phyloP scores from a whole-genome alignment of 495 filamentous ascomycete species.

The Penicillium lividum region DNA sequence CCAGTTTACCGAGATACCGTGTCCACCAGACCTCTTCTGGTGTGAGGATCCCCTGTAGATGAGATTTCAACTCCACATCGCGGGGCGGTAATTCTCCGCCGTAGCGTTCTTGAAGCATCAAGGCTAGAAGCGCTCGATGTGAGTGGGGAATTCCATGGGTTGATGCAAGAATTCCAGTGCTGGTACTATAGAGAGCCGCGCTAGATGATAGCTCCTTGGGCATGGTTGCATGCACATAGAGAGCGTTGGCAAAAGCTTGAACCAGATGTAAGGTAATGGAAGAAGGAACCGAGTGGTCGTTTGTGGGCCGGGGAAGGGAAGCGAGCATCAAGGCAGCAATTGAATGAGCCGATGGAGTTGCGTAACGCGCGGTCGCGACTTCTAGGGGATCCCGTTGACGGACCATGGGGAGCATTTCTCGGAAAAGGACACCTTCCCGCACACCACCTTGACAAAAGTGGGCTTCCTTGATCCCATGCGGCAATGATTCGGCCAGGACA shows the following conservation, averaged over 20 bases:
- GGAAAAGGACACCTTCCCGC: slow-evolving; percentile 76
- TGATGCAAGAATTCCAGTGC: slow-evolving; percentile 63
- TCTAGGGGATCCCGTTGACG: slow-evolving; percentile 66
- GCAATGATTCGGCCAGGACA: slow-evolving; percentile 66
- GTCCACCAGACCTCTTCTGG: slow-evolving; percentile 60
- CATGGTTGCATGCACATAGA: slow-evolving; percentile 51
- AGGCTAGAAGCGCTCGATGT: slow-evolving; percentile 66
- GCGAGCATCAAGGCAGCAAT: slow-evolving; percentile 45
- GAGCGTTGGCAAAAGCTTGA: slow-evolving; percentile 51
- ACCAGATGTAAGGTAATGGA: slow-evolving; percentile 49
- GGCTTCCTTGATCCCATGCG: slow-evolving; percentile 64
- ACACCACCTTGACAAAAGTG: slow-evolving; percentile 87
- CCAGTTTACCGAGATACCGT: slow-evolving; percentile 55
- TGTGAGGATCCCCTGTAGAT: slow-evolving; percentile 49
- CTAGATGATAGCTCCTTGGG: slow-evolving; percentile 58
- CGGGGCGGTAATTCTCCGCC: slow-evolving; percentile 61
- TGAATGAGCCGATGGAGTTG: slow-evolving; percentile 39
- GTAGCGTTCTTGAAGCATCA: slow-evolving; percentile 78
- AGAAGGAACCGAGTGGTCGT: slow-evolving; percentile 26
- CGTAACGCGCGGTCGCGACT: slow-evolving; percentile 56
- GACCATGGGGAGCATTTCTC: slow-evolving; percentile 57
- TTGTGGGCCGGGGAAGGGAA: slow-evolving; percentile 40
- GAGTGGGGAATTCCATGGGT: slow-evolving; percentile 73
- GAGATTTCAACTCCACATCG: slow-evolving; percentile 48
- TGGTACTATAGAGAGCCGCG: slow-evolving; percentile 70